Base-by-base conservation (phyloP, 768 basidiomycete species). In the Coprinellus micaceus region DNA sequence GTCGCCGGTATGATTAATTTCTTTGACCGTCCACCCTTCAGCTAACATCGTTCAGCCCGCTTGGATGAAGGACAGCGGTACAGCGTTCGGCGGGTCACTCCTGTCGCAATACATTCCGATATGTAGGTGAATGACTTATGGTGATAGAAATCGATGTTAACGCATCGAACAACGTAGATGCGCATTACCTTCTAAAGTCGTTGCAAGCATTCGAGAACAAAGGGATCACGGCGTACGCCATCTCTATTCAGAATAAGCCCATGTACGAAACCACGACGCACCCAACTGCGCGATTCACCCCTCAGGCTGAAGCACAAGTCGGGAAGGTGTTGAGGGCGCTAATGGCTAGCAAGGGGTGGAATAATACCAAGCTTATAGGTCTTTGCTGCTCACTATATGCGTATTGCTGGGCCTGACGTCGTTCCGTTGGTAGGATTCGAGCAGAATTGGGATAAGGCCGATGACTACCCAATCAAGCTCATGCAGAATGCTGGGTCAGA, bases 31-130 rank as follows among this genome's bases (percentile, higher is more conserved):
- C 9, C 24, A 22, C 44, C 71, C 21, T 46, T 26, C 39, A 19
- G 12, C 47, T 6, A 40, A 17, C 7, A 52, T 19, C 21, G n/a
- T 49, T 15, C 55, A 88, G 85, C 88, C 88, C 15, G 85, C 73
- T 9, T 90, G 88, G 87, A 87, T 89, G 85, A 89, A 89, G 66
- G 71, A 69, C 46, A 79, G 76, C 45, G 77, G 77, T 11, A 80
- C 78, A 2, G 85, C 87, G 82, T 71, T 79, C n/a, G 86, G 87
- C 3, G 86, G 85, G n/a, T 77, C 75, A 13, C 66, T 89, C 48
- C 63, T 74, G 19, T 74, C 78, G 0, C 66, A 71, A 29, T 78
- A 81, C 53, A 65, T 77, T 37, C 65, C 63, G 30, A 66, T 69
- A 0, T 84, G 82, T 85, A 58, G 59, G 81, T 46, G 17, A 37